Evolutionary conservation across 805 yeast genomes (phyloP).

Genomic region (Pichia occidentalis): DNA sequence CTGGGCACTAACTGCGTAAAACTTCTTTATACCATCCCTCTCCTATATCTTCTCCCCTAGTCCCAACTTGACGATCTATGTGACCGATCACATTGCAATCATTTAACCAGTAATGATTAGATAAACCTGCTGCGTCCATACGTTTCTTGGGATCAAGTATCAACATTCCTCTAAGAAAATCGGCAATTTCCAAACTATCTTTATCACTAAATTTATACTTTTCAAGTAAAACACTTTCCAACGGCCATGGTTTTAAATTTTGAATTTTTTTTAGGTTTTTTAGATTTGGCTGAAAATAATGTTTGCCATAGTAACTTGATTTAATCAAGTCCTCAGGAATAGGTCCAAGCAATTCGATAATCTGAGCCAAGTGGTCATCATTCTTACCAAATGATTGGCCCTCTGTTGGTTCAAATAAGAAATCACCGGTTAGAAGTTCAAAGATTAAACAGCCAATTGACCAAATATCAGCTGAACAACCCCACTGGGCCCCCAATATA

Average conservation of each 20-base stretch:
- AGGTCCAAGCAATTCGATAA: constrained; percentile 53
- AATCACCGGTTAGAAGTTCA: constrained; percentile 91
- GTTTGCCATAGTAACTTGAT: constrained; percentile 51
- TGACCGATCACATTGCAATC: constrained; percentile 75
- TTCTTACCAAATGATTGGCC: constrained; percentile 76
- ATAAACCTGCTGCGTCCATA: constrained; percentile 95
- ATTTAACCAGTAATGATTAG: constrained; percentile 77
- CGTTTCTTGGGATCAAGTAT: constrained; percentile 68
- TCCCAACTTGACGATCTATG: constrained; percentile 71
- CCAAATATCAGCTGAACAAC: constrained; percentile 94
- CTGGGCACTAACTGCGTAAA: no score
- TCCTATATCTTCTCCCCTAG: constrained; percentile 74
- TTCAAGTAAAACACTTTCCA: constrained; percentile 72
- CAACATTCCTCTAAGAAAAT: constrained; percentile 80
- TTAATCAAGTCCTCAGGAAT: constrained; percentile 52
- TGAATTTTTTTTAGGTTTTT: constrained; percentile 63
- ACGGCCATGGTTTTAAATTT: constrained; percentile 84
- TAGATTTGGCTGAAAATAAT: constrained; percentile 30
- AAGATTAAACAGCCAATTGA: constrained; percentile 88
- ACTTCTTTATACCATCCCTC: constrained; percentile 84
- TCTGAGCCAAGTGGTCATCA: constrained; percentile 95
- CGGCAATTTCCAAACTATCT: constrained; percentile 69
- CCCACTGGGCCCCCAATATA: constrained; percentile 79
- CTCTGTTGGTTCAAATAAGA: constrained; percentile 82
- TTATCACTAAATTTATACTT: constrained; percentile 68